Evolutionary conservation across 2,329 filamentous ascomycete genomes (phyloP).

Genomic region (Fusarium temperatum): DNA sequence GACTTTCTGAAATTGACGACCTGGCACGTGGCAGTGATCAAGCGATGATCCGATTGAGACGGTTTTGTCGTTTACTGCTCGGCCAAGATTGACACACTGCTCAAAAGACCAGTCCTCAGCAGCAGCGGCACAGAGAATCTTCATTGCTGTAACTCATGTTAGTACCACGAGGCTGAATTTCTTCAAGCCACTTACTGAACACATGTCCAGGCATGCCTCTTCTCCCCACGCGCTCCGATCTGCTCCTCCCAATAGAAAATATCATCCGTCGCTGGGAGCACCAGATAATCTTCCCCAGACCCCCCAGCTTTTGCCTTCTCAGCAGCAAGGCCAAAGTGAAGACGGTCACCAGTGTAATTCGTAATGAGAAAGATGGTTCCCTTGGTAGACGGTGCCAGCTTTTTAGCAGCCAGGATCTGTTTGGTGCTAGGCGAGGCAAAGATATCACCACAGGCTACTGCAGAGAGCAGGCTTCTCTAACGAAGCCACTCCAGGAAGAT

Average conservation of each 20-base stretch:
- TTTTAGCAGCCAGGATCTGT: neutral
- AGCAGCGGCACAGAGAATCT: neutral
- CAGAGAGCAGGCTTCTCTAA: rapidly evolving
- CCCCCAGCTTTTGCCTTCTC: neutral
- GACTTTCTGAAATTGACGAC: neutral
- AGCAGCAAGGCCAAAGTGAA: neutral
- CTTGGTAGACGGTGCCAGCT: neutral
- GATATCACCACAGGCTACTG: neutral
- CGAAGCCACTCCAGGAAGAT: neutral
- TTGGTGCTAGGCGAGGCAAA: neutral
- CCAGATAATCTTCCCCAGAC: neutral
- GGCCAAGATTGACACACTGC: rapidly evolving
- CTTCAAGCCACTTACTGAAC: neutral
- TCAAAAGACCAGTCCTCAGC: neutral
- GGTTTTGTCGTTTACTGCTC: neutral
- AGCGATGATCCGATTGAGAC: neutral
- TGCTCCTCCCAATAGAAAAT: neutral
- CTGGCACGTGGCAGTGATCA: neutral
- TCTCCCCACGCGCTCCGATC: neutral
- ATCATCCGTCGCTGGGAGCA: neutral
- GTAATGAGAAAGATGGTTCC: neutral
- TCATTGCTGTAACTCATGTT: rapidly evolving
- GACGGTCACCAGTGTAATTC: neutral
- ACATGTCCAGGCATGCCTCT: neutral
- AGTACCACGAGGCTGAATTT: rapidly evolving